phyloP scores from a whole-genome alignment of 73 alveolate species.

The Uronychia binucleata region DNA sequence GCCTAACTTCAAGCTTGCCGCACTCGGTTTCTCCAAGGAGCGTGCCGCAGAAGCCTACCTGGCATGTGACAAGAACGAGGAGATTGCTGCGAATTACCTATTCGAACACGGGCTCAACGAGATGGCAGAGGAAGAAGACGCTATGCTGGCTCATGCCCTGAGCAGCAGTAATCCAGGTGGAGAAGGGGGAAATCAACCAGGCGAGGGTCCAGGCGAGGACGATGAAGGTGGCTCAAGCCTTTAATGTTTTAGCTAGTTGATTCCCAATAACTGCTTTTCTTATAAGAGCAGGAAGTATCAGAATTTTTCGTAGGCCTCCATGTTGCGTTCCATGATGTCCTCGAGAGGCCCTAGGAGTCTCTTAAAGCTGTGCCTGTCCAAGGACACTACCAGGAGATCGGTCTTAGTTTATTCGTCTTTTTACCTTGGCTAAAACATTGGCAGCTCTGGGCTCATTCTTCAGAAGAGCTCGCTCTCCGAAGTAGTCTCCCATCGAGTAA shows the following conservation, averaged over 20 bases:
- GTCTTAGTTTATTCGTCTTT: conserved; percentile 9
- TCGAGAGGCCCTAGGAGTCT: conserved; percentile 80
- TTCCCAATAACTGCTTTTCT: too few relatives aligned
- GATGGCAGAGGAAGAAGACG: too few relatives aligned
- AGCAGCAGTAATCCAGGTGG: not conserved
- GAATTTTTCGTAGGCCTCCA: conserved; percentile 69
- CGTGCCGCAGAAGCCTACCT: not conserved
- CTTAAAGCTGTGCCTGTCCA: conserved; percentile 74
- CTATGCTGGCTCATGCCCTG: too few relatives aligned
- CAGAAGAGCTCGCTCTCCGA: conserved; percentile 81
- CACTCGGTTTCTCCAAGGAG: not conserved
- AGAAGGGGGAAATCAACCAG: too few relatives aligned
- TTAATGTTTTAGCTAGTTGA: too few relatives aligned
- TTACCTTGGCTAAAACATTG: conserved; percentile 63
- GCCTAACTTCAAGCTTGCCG: too few relatives aligned
- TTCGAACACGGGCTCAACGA: too few relatives aligned
- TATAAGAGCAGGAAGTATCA: too few relatives aligned
- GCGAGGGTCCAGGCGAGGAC: too few relatives aligned
- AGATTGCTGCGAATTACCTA: not conserved
- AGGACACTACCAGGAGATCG: conserved; percentile 39
- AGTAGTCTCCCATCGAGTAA: conserved; percentile 78
- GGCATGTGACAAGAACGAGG: not conserved
- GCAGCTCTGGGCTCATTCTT: conserved; percentile 87
- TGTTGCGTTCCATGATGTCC: conserved; percentile 72
- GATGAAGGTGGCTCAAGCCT: too few relatives aligned